phyloP scores from a whole-genome alignment of 495 filamentous ascomycete genomes.

The Chaetomidium leptoderma region DNA sequence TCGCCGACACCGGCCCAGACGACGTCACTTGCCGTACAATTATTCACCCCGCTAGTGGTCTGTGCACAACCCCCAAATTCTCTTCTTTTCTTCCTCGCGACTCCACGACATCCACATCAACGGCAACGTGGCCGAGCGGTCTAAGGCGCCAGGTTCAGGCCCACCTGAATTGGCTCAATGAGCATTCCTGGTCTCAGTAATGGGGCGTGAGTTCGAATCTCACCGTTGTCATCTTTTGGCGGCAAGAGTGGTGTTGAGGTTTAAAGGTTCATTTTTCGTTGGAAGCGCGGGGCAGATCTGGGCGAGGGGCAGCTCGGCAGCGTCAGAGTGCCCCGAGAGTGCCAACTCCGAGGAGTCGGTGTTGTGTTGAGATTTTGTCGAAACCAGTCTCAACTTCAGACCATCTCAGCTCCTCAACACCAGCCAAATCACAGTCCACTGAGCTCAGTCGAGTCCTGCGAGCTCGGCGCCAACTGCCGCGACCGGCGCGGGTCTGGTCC shows the following conservation, averaged over 20 bases:
- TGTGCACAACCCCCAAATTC: constrained; percentile 2
- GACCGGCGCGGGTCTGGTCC: constrained; percentile 5
- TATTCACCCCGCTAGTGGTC: background rate
- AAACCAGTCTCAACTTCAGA: background rate
- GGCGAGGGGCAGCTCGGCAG: constrained; percentile 4
- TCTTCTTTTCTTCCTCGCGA: background rate
- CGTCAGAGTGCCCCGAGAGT: too few relatives aligned
- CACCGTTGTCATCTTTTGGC: constrained; percentile 28
- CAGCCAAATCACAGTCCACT: background rate
- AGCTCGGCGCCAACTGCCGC: constrained; percentile 15
- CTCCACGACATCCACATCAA: constrained; percentile 1
- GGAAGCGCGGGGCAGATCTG: background rate
- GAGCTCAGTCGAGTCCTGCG: background rate
- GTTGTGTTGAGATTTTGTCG: too few relatives aligned
- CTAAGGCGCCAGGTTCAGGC: constrained; percentile 36
- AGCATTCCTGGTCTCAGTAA: constrained; percentile 30
- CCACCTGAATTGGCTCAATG: constrained; percentile 19
- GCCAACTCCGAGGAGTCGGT: too few relatives aligned
- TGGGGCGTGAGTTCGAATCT: constrained; percentile 37
- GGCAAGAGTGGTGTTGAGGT: too few relatives aligned
- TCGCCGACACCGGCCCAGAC: constrained; percentile 7
- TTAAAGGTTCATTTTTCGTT: too few relatives aligned
- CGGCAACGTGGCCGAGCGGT: constrained; percentile 35
- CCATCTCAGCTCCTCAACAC: too few relatives aligned
- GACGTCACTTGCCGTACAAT: constrained; percentile 2